phyloP scores from a whole-genome alignment of 1,139 yeast genomes.

The Suhomyces kunorum region DNA sequence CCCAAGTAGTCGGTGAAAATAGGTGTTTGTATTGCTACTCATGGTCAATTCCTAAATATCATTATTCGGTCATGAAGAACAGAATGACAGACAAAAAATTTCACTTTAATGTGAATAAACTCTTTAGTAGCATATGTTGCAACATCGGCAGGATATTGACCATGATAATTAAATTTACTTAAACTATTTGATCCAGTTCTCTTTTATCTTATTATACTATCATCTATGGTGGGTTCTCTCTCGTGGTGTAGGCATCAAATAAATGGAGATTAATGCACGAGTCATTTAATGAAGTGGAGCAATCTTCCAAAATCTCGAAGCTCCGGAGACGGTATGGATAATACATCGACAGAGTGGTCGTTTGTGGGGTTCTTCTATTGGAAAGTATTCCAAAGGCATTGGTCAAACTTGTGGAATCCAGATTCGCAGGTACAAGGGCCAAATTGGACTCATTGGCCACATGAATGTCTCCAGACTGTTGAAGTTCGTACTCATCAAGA shows the following conservation, averaged over 20 bases:
- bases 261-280: slow-evolving; percentile 69
- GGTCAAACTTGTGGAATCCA: slow-evolving; percentile 20
- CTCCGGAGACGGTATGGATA: slow-evolving; percentile 36
- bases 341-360: slow-evolving; percentile 9
- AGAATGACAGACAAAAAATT: no score
- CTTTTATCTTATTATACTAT: no score
- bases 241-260: slow-evolving; percentile 73
- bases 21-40: no score
- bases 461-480: slow-evolving; percentile 36
- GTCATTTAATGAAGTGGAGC: slow-evolving; percentile 60
- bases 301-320: slow-evolving; percentile 72
- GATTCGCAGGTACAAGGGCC: slow-evolving; percentile 23
- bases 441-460: slow-evolving; percentile 33
- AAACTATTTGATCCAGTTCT: no score
- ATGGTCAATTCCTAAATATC: no score
- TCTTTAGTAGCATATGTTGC: no score
- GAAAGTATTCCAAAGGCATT: slow-evolving; percentile 26
- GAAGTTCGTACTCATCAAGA: slow-evolving; percentile 38
- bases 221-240: slow-evolving; percentile 62
- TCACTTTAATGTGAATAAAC: no score
- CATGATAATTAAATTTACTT: no score
- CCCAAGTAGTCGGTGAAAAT: no score
- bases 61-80: no score
- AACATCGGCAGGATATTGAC: no score
- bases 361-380: slow-evolving; percentile 2